Evolutionary conservation across 192 early-diverging fungal species (phyloP).

Genomic region (Dissophora ornata): DNA sequence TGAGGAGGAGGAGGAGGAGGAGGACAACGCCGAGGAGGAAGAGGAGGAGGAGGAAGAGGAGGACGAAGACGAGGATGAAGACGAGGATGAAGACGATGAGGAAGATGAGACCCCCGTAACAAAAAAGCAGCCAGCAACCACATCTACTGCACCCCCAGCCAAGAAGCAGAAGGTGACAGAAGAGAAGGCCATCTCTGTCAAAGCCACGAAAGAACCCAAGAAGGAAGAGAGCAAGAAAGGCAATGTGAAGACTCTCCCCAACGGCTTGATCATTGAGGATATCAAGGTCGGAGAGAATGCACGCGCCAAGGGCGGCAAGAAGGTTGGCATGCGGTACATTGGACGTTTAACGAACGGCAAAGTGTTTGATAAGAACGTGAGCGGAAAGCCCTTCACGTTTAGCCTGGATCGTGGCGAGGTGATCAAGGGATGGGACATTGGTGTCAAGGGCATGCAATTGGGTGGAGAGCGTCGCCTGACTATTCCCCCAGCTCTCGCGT

Average conservation of each 20-base stretch:
- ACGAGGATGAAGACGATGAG: slow-evolving; percentile 14
- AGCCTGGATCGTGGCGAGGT: slow-evolving; percentile 83
- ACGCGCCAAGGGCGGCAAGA: slow-evolving; percentile 60
- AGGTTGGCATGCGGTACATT: slow-evolving; percentile 55
- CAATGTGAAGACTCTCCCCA: slow-evolving; percentile 67
- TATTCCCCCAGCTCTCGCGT: slow-evolving; percentile 81
- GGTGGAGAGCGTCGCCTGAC: slow-evolving; percentile 87
- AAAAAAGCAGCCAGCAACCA: slow-evolving; percentile 29
- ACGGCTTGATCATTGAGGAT: slow-evolving; percentile 88
- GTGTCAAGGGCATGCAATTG: slow-evolving; percentile 86
- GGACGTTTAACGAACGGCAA: slow-evolving; percentile 44
- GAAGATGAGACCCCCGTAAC: slow-evolving; percentile 9
- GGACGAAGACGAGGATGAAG: slow-evolving; percentile 19
- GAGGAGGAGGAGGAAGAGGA: slow-evolving; percentile 3
- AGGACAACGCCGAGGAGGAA: neutral
- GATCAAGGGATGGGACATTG: slow-evolving; percentile 93
- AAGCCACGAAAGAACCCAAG: slow-evolving; percentile 45
- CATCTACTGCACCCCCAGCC: slow-evolving; percentile 26
- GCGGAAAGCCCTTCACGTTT: slow-evolving; percentile 87
- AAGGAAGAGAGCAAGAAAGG: slow-evolving; percentile 54
- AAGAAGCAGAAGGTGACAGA: slow-evolving; percentile 26
- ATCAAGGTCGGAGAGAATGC: slow-evolving; percentile 60
- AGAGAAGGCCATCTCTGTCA: neutral
- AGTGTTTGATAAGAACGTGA: slow-evolving; percentile 91
- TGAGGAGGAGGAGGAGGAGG: slow-evolving; percentile 4